A percentile compares a stretch with the other conserved stretches of the same genome.
These are phyloP conservation scores for Backusella westeae DNA, from an alignment of 192 early-diverging fungal genomes.

Conservation along the genomic window DNA sequence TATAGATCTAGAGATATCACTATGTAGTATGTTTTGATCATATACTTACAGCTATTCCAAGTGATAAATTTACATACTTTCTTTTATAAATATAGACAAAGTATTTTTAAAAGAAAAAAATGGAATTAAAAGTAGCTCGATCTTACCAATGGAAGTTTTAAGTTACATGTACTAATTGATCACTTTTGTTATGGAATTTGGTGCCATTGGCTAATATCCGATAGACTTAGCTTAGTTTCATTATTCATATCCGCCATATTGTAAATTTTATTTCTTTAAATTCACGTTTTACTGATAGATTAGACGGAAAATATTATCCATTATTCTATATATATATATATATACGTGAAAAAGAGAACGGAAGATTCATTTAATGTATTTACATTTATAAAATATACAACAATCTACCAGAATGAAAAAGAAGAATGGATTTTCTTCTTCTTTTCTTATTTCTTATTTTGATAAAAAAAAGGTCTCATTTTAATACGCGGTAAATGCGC, in stretches of 20 bases:
- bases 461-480: background rate
- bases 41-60: too few relatives aligned
- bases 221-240: background rate
- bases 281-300: background rate
- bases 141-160: background rate
- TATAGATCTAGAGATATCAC: background rate
- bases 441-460: background rate
- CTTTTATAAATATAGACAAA: too few relatives aligned
- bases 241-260: background rate
- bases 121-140: background rate
- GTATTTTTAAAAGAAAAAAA: background rate
- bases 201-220: background rate
- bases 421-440: background rate
- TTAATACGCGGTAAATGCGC: background rate
- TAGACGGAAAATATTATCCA: background rate
- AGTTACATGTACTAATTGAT: background rate
- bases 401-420: too few relatives aligned
- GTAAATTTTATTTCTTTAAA: background rate
- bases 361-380: background rate
- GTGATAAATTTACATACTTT: too few relatives aligned
- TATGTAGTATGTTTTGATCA: background rate
- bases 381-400: too few relatives aligned
- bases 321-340: background rate
- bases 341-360: background rate
- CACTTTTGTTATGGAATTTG: background rate